phyloP scores from a whole-genome alignment of 2,329 filamentous ascomycete genomes.

The Phaeophleospora eucalypticola region DNA sequence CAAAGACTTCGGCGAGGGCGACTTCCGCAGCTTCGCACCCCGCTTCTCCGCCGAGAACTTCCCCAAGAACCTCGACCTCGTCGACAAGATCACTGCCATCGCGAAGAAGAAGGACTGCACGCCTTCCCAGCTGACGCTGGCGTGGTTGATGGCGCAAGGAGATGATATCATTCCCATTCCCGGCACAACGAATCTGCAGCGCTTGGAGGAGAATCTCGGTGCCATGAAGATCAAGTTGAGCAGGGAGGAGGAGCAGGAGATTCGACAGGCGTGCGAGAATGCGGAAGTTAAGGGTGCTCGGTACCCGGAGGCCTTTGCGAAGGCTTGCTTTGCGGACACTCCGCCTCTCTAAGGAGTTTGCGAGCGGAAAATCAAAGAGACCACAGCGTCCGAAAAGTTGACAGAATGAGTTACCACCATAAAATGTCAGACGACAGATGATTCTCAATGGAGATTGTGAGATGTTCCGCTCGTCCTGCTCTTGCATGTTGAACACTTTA shows the following conservation, averaged over 20 bases:
- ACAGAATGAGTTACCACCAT: too few species aligned
- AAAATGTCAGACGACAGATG: too few species aligned
- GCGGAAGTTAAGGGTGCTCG: constrained; percentile 35
- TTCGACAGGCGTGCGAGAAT: constrained; percentile 33
- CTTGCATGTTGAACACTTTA: too few species aligned
- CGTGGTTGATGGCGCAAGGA: constrained; percentile 58
- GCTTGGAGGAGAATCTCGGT: constrained; percentile 45
- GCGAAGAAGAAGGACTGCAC: constrained; percentile 55
- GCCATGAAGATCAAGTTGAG: constrained; percentile 34
- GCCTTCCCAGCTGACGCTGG: constrained; percentile 56
- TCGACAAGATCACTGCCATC: constrained; percentile 48
- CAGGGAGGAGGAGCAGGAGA: constrained; percentile 36
- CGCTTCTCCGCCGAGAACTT: constrained; percentile 52
- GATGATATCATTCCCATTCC: constrained; percentile 56
- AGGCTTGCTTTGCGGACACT: constrained; percentile 38
- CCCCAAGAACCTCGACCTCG: constrained; percentile 52
- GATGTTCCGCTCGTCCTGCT: too few species aligned
- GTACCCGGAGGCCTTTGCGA: constrained; percentile 38
- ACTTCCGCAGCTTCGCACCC: constrained; percentile 47
- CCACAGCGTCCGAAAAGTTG: too few species aligned
- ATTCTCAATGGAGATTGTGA: too few species aligned
- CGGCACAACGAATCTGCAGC: constrained; percentile 47
- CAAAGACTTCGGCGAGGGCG: constrained; percentile 47
- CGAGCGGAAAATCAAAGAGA: too few species aligned
- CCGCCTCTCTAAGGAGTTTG: constrained; percentile 19